Evolutionary conservation across 768 basidiomycete species (phyloP), one percentile per base, ranked within the genome.

Genomic region (Serendipita vermifera): DNA sequence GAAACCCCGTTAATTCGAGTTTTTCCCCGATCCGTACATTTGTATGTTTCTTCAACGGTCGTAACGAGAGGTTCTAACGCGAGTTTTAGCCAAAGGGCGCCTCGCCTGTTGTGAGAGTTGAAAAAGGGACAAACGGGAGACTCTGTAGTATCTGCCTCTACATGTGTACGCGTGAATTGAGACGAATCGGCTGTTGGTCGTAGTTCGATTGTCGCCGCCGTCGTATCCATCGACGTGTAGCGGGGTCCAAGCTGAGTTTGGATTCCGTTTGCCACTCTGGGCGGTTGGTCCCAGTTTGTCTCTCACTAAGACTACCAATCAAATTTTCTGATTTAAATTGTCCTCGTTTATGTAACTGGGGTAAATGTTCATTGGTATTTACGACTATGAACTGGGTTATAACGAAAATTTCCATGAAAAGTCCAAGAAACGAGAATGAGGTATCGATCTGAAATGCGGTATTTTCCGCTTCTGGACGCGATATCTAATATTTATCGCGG

Each of bases 1-100:
- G 46, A 29, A 22, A 51, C 5, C 46, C 46, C n/a, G 17, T n/a
- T 9, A 51, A 15, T n/a, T 51, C 46, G n/a, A 51, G 24, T 15
- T 51, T 51, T 29, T 7, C 29, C n/a, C 46, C 46, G 9, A 51
- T 9, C 29, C 46, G 46, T 51, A 51, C 46, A 51, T 51, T 51
- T 31, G 46, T 51, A 29, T 51, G 46, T n/a, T 17, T 26, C n/a
- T 51, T 51, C 46, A 51, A 26, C 17, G 46, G 46, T 51, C 15
- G 24, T n/a, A 51, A 4, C n/a, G 46, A 26, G 46, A 51, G 46
- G n/a, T 31, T 51, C 46, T 51, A 51, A 43, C 9, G 46, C 9
- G 7, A 26, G 7, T 9, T n/a, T 22, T 26, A 15, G 22, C 46
- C 7, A 51, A 26, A 7, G 11, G n/a, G 46, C 9, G n/a, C 22